Evolutionary conservation across 116 monocot genomes (phyloP).

Genomic region (Iris pallida): DNA sequence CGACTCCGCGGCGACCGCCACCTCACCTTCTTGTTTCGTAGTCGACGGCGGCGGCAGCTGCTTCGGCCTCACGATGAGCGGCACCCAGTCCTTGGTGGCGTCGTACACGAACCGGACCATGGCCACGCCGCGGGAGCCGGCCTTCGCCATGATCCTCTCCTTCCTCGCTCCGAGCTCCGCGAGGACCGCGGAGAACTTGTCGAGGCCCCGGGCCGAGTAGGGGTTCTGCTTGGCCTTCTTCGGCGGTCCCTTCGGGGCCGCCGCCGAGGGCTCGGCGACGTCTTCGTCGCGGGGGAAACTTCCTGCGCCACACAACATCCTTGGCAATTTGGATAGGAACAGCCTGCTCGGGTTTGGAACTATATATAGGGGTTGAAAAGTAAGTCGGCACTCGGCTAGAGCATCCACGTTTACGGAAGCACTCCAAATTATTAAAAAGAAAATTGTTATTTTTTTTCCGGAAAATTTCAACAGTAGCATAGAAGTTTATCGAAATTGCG

Average conservation of each 20-base stretch:
- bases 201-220: slow-evolving; percentile 38
- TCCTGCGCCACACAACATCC: slow-evolving; percentile 23
- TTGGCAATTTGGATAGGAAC: no score
- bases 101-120: slow-evolving; percentile 38
- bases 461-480: no score
- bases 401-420: no score
- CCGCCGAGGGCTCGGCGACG: neutral
- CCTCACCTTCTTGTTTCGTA: neutral
- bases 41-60: neutral
- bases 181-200: slow-evolving; percentile 46
- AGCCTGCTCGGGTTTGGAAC: no score
- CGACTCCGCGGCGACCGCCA: neutral
- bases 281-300: slow-evolving; percentile 22
- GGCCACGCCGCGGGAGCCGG: slow-evolving; percentile 13
- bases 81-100: slow-evolving; percentile 33
- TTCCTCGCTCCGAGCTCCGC: slow-evolving; percentile 33
- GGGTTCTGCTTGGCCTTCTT: slow-evolving; percentile 21
- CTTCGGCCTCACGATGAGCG: slow-evolving; percentile 25
- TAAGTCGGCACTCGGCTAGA: no score
- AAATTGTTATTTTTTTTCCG: no score
- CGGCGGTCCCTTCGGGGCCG: neutral
- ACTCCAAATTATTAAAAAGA: no score
- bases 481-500: no score
- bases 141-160: slow-evolving; percentile 29
- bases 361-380: no score